Conservation (phyloP, 495 filamentous ascomycete species). For the Bombardia bombarda region DNA sequence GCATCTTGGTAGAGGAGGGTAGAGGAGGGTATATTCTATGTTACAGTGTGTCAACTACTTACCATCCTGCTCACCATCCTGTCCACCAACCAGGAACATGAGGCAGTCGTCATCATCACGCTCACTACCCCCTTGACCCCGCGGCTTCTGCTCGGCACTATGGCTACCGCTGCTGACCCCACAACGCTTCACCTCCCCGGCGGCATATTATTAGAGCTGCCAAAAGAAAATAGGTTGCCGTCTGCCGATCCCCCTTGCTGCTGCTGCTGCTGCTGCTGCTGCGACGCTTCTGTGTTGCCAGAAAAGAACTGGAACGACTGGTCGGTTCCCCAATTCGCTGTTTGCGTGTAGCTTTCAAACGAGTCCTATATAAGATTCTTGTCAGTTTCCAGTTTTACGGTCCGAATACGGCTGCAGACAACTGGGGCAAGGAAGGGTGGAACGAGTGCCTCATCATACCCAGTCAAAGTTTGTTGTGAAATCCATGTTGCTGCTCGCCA, state of each 20-base stretch:
- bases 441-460: slow-evolving; percentile 43
- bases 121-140: no score
- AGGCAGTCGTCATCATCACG: no score
- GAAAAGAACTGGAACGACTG: slow-evolving; percentile 42
- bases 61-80: no score
- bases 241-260: slow-evolving; percentile 2
- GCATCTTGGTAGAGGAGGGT: no score
- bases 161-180: no score
- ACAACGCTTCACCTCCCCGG: neutral
- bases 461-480: slow-evolving; percentile 63
- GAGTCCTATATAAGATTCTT: slow-evolving; percentile 27
- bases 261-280: slow-evolving; percentile 22
- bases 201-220: slow-evolving; percentile 1
- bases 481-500: slow-evolving; percentile 35
- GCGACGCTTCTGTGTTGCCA: slow-evolving; percentile 28
- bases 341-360: slow-evolving; percentile 43
- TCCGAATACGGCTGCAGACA: neutral
- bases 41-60: no score
- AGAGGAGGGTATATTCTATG: no score
- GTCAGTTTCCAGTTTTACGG: no score
- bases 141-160: no score
- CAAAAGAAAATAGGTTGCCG: slow-evolving; percentile 9
- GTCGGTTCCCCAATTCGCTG: slow-evolving; percentile 36
- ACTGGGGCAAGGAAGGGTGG: neutral
- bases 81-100: no score